These are phyloP conservation scores for Boeremia lycopersici DNA, from an alignment of 2,329 filamentous ascomycete species.

Conservation along the genomic window DNA sequence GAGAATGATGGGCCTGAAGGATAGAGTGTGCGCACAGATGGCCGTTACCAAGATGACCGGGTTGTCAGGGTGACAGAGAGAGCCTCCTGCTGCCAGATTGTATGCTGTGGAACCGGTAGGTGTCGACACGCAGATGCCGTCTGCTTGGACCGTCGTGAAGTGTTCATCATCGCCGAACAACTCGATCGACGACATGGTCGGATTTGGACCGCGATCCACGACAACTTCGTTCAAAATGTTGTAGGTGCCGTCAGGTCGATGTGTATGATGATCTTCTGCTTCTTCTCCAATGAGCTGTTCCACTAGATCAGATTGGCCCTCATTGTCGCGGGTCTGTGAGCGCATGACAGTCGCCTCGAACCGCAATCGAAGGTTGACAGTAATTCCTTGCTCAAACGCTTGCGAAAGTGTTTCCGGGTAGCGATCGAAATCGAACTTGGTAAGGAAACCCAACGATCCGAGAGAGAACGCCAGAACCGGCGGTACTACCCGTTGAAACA, in stretches of 20 bases:
- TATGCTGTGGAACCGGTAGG: conserved; percentile 95
- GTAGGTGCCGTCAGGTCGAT: conserved; percentile 80
- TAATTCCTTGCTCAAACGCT: conserved; percentile 82
- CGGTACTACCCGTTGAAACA: conserved; percentile 94
- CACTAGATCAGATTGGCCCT: conserved; percentile 60
- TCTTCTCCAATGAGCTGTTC: conserved; percentile 91
- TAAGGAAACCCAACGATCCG: conserved; percentile 91
- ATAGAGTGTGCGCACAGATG: conserved; percentile 93
- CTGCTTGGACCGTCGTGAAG: conserved; percentile 90
- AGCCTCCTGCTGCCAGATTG: conserved; percentile 93
- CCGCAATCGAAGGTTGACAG: conserved; percentile 81
- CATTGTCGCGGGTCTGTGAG: conserved; percentile 59
- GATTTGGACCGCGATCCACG: conserved; percentile 89
- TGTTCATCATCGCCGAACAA: conserved; percentile 95
- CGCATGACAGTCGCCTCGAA: conserved; percentile 97
- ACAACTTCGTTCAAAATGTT: conserved; percentile 98
- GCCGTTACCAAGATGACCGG: conserved; percentile 93
- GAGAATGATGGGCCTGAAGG: conserved; percentile 93
- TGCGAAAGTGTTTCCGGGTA: conserved; percentile 71
- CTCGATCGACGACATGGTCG: conserved; percentile 91
- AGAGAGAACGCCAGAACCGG: conserved; percentile 90
- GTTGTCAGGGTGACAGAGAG: conserved; percentile 93
- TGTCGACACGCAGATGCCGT: conserved; percentile 91
- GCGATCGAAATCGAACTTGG: conserved; percentile 89
- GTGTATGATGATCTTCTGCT: conserved; percentile 81